Conservation (phyloP, 305 asterid species). For the Fraxinus velutina region DNA sequence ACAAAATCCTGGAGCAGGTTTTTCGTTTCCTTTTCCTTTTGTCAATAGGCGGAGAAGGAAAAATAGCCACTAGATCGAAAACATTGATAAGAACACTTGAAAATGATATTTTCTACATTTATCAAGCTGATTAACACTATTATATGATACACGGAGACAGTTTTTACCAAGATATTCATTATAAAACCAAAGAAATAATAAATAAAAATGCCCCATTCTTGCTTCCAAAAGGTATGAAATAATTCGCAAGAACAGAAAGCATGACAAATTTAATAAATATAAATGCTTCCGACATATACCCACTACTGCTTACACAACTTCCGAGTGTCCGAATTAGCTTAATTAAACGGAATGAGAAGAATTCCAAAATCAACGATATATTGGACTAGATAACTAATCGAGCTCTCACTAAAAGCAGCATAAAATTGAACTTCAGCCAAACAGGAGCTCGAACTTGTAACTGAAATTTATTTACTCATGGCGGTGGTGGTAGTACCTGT, state of each 20-base stretch:
- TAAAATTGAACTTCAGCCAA: not conserved
- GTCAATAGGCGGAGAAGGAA: not conserved
- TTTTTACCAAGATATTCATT: not conserved
- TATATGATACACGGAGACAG: not conserved
- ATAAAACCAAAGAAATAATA: not conserved
- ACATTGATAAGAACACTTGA: not conserved
- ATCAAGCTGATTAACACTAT: not conserved
- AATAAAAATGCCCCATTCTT: not conserved
- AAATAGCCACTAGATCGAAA: not conserved
- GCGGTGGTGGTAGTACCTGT: constrained; percentile 30
- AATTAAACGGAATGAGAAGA: constrained; percentile 4
- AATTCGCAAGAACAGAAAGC: not conserved
- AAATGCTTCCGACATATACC: not conserved
- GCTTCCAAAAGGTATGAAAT: not conserved
- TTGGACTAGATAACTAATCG: not conserved
- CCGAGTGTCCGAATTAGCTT: constrained; percentile 18
- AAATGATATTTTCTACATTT: not conserved
- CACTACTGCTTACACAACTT: not conserved
- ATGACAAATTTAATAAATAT: not conserved
- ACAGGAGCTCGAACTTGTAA: not conserved
- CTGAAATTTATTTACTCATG: not conserved
- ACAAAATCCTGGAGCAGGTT: not conserved
- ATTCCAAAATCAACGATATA: constrained; percentile 6
- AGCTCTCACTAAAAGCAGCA: not conserved
- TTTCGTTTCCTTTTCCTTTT: not conserved